Conservation (phyloP, 495 filamentous ascomycete genomes). For the Talaromyces liani region DNA sequence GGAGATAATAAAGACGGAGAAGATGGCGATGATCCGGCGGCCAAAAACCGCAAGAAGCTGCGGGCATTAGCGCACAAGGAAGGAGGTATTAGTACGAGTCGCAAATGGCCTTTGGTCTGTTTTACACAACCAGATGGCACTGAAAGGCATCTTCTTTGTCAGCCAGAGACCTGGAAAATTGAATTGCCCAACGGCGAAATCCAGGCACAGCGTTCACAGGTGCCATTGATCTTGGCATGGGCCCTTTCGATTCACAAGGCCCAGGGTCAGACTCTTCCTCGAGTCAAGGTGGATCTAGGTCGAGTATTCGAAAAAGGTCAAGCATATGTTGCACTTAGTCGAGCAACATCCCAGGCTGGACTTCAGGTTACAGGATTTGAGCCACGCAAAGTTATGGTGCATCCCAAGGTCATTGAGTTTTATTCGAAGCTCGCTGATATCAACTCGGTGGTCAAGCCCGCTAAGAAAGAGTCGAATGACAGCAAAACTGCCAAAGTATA, state of each 20-base stretch:
- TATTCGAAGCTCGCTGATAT: constrained; percentile 68
- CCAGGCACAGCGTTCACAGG: constrained; percentile 63
- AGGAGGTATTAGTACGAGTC: constrained; percentile 25
- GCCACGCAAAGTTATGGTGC: constrained; percentile 87
- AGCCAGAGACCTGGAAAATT: constrained; percentile 88
- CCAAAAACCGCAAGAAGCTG: constrained; percentile 41
- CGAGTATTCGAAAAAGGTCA: constrained; percentile 92
- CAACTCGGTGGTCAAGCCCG: constrained; percentile 23
- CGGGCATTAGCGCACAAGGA: constrained; percentile 35
- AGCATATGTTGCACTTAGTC: constrained; percentile 51
- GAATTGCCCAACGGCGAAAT: constrained; percentile 93
- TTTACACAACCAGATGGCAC: constrained; percentile 76
- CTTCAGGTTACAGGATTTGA: constrained; percentile 87
- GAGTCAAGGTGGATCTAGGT: constrained; percentile 90
- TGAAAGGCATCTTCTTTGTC: constrained; percentile 68
- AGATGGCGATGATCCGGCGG: constrained; percentile 34
- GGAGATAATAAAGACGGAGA: constrained; percentile 30
- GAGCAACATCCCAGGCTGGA: constrained; percentile 80
- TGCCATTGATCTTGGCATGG: constrained; percentile 86
- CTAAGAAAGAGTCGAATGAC: not conserved
- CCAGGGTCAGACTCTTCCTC: constrained; percentile 89
- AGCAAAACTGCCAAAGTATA: not conserved
- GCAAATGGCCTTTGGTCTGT: constrained; percentile 71
- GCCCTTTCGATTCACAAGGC: constrained; percentile 97
- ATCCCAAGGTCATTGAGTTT: constrained; percentile 76